A percentile compares a stretch with the other conserved stretches of the same genome.
These are phyloP conservation scores for Ceratocystis alfenasii DNA, from an alignment of 2,329 filamentous ascomycete species.

Conservation along the genomic window DNA sequence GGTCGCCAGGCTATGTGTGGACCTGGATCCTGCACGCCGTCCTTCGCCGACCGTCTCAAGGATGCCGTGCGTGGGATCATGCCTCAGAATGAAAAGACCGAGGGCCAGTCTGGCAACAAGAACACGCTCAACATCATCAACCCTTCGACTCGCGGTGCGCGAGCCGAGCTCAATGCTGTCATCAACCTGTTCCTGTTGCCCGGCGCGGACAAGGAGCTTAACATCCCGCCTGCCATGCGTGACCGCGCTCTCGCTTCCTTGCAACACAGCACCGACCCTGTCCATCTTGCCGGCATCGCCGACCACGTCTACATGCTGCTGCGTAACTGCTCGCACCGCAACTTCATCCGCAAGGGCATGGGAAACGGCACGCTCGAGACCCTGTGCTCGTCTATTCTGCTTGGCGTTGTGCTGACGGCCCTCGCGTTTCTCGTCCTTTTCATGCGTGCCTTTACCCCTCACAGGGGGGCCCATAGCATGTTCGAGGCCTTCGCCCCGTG, in stretches of 20 bases:
- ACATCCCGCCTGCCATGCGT: conserved; percentile 35
- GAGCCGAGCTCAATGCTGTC: conserved; percentile 32
- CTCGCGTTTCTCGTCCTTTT: conserved; percentile 33
- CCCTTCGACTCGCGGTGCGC: conserved; percentile 21
- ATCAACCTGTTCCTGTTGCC: conserved; percentile 33
- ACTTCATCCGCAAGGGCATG: conserved; percentile 43
- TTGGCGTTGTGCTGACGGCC: conserved; percentile 34
- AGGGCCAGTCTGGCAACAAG: conserved; percentile 3
- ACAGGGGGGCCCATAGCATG: conserved; percentile 31
- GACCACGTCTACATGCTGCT: conserved; percentile 38
- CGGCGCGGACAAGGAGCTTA: conserved; percentile 36
- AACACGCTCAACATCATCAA: conserved; percentile 23
- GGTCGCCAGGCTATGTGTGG: conserved; percentile 22
- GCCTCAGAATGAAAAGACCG: conserved; percentile 20
- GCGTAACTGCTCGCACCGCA: conserved; percentile 38
- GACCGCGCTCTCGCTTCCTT: conserved; percentile 31
- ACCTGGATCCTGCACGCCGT: conserved; percentile 19
- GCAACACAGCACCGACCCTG: conserved; percentile 30
- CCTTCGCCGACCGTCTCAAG: conserved; percentile 25
- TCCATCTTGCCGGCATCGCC: conserved; percentile 33
- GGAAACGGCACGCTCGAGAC: conserved; percentile 42
- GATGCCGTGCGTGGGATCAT: conserved; percentile 23
- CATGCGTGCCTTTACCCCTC: conserved; percentile 32
- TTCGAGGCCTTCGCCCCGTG: conserved; percentile 35
- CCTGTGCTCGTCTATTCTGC: conserved; percentile 35